Conservation (phyloP, 176 grass and related monocot genomes). For the Tillandsia leiboldiana region DNA sequence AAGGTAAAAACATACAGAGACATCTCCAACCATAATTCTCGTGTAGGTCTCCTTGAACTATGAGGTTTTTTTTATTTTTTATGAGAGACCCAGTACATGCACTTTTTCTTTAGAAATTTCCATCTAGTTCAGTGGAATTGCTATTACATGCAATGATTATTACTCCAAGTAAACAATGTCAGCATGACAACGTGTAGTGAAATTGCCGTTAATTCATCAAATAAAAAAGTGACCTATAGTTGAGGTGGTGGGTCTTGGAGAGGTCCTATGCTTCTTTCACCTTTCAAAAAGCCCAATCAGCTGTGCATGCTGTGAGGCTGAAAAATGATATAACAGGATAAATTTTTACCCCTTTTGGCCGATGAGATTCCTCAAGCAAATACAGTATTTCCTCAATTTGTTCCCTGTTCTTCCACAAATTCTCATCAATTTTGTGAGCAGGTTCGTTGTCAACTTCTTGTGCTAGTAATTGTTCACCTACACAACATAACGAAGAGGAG, state of each 20-base stretch:
- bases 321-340: constrained; percentile 4
- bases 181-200: no score
- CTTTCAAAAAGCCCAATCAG: not conserved
- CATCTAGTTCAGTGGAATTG: no score
- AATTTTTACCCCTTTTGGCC: constrained; percentile 44
- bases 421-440: constrained; percentile 92
- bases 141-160: no score
- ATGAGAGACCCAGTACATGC: no score
- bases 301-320: not conserved
- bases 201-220: no score
- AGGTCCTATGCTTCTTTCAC: not conserved
- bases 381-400: constrained; percentile 90
- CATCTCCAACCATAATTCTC: no score
- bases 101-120: no score
- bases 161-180: no score
- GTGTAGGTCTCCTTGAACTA: no score
- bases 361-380: constrained; percentile 49
- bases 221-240: no score
- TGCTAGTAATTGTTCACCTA: constrained; percentile 65
- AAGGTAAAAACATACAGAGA: constrained; percentile 6
- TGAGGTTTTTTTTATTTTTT: no score
- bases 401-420: constrained; percentile 99
- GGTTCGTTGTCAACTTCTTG: constrained; percentile 54
- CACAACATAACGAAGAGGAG: constrained; percentile 26
- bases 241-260: not conserved